phyloP scores from a whole-genome alignment of 169 alveolate genomes.

The Neospora caninum region DNA sequence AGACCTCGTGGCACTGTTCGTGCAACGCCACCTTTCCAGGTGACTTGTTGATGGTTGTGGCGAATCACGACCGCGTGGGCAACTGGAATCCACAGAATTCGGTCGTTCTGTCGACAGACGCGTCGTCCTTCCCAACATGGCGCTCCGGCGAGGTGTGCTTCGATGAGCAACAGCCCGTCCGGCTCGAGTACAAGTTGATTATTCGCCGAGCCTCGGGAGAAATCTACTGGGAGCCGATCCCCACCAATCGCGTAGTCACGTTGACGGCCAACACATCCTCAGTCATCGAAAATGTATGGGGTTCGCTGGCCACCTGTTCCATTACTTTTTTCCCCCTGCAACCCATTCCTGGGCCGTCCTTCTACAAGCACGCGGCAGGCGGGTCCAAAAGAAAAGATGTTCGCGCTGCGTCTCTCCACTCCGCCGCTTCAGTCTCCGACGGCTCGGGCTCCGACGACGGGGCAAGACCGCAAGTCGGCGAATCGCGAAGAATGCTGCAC shows the following conservation, averaged over 20 bases:
- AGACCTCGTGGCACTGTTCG: slow-evolving; percentile 69
- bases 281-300: slow-evolving; percentile 69
- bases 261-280: slow-evolving; percentile 61
- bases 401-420: background rate
- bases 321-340: slow-evolving; percentile 52
- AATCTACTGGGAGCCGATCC: slow-evolving; percentile 73
- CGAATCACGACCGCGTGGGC: slow-evolving; percentile 71
- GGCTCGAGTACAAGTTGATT: slow-evolving; percentile 72
- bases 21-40: slow-evolving; percentile 74
- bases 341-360: background rate
- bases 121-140: slow-evolving; percentile 73
- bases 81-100: slow-evolving; percentile 69
- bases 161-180: slow-evolving; percentile 54
- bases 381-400: background rate
- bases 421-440: background rate
- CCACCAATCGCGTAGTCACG: slow-evolving; percentile 67
- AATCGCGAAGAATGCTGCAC: background rate
- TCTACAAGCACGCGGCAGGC: background rate
- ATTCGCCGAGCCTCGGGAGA: slow-evolving; percentile 50
- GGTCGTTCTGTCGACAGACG: slow-evolving; percentile 70
- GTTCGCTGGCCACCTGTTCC: slow-evolving; percentile 52
- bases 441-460: background rate
- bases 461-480: no score
- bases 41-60: slow-evolving; percentile 71
- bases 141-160: slow-evolving; percentile 59